These are phyloP conservation scores for Penicillium sp. DNA, from an alignment of 2,329 filamentous ascomycete species.

Conservation along the genomic window DNA sequence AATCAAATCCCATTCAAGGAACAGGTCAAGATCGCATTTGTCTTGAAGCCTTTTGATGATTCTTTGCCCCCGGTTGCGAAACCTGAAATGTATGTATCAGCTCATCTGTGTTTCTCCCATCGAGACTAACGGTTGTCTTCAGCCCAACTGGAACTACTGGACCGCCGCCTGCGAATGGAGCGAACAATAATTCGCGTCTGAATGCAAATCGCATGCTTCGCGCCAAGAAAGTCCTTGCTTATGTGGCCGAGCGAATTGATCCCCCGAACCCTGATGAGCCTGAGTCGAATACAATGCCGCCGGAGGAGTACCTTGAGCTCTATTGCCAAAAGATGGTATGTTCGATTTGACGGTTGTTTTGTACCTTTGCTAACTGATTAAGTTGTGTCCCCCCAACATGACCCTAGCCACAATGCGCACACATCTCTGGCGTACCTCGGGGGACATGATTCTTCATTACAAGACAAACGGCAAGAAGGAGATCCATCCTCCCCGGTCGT, in stretches of 20 bases:
- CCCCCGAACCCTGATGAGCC: slow-evolving; percentile 54
- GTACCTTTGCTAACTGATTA: not conserved
- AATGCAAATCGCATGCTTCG: slow-evolving; percentile 97
- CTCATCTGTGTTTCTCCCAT: not conserved
- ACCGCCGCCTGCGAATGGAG: slow-evolving; percentile 14
- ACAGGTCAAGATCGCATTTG: slow-evolving; percentile 92
- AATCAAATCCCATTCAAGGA: slow-evolving; percentile 82
- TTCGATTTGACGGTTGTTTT: slow-evolving; percentile 9
- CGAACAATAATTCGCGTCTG: slow-evolving; percentile 67
- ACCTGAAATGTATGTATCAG: slow-evolving; percentile 55
- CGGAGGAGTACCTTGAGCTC: slow-evolving; percentile 90
- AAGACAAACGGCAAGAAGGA: slow-evolving; percentile 79
- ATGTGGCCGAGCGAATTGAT: slow-evolving; percentile 89
- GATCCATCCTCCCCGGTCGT: slow-evolving; percentile 28
- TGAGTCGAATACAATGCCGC: slow-evolving; percentile 58
- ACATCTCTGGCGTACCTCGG: slow-evolving; percentile 92
- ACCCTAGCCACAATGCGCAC: slow-evolving; percentile 88
- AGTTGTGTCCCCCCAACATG: slow-evolving; percentile 66
- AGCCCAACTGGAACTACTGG: slow-evolving; percentile 22
- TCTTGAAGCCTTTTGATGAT: slow-evolving; percentile 75
- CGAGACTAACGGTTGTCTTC: slow-evolving; percentile 3
- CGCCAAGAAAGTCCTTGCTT: slow-evolving; percentile 87
- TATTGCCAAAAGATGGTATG: slow-evolving; percentile 88
- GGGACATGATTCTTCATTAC: slow-evolving; percentile 85
- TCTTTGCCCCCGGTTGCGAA: slow-evolving; percentile 67